A percentile compares a stretch with the other conserved stretches of the same genome.
Evolutionary conservation across 2,329 filamentous ascomycete genomes (phyloP).

Genomic region (Alternaria atra): DNA sequence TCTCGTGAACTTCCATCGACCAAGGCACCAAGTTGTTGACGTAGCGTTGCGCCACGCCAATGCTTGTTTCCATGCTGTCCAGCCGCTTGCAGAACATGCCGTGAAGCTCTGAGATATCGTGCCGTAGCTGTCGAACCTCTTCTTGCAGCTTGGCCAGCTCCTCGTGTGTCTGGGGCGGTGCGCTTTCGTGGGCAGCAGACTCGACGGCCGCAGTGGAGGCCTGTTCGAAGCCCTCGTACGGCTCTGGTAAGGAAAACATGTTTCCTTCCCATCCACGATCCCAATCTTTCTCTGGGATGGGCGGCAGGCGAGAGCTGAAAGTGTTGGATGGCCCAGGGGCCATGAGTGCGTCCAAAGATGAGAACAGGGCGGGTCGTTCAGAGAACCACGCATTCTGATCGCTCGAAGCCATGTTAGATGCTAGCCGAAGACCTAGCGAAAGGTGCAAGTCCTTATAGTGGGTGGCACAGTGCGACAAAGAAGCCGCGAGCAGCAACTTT

Average conservation of each 20-base stretch:
- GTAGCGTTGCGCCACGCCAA: constrained; percentile 12
- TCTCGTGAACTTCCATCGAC: constrained; percentile 24
- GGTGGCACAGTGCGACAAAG: constrained; percentile 1
- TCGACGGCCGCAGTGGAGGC: neutral
- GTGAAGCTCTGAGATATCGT: constrained; percentile 11
- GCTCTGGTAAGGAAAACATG: neutral
- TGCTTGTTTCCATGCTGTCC: constrained; percentile 17
- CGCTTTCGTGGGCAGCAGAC: neutral
- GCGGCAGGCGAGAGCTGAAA: neutral
- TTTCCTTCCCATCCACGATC: constrained; percentile 7
- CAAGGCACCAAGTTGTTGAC: constrained; percentile 18
- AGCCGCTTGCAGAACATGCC: constrained; percentile 13
- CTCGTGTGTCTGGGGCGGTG: neutral
- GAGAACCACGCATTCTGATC: neutral
- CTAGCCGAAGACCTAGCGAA: neutral
- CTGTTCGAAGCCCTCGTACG: constrained; percentile 6
- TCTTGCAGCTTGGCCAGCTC: constrained; percentile 5
- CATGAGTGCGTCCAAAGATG: neutral
- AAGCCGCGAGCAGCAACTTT: constrained; percentile 2
- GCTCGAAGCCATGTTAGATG: constrained; percentile 1
- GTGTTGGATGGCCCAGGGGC: neutral
- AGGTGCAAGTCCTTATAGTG: constrained; percentile 7
- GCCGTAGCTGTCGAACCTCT: constrained; percentile 2
- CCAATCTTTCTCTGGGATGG: neutral
- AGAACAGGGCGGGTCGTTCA: neutral